phyloP scores from a whole-genome alignment of 2,329 filamentous ascomycete species.

The Trichoderma sp. region DNA sequence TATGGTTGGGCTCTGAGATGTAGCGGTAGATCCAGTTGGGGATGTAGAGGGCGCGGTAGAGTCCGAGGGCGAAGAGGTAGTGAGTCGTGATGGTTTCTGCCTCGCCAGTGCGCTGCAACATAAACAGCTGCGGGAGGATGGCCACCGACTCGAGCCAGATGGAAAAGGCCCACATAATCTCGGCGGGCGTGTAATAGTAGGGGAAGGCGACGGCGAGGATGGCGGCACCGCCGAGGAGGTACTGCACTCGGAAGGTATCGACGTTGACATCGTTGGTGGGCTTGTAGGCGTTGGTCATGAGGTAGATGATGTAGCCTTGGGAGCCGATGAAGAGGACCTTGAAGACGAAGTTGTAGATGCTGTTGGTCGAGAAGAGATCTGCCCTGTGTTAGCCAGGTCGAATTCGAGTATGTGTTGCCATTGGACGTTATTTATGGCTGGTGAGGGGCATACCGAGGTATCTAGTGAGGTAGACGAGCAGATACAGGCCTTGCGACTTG shows the following conservation, averaged over 20 bases:
- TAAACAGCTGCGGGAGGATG: slow-evolving; percentile 95
- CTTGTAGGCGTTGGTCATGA: slow-evolving; percentile 97
- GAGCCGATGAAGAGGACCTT: slow-evolving; percentile 93
- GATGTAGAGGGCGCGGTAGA: slow-evolving; percentile 93
- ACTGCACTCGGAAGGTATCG: slow-evolving; percentile 97
- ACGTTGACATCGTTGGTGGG: slow-evolving; percentile 96
- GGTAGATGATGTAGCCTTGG: slow-evolving; percentile 92
- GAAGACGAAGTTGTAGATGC: slow-evolving; percentile 90
- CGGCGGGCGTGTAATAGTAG: slow-evolving; percentile 76
- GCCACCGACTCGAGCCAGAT: slow-evolving; percentile 98
- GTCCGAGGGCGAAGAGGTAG: slow-evolving; percentile 90
- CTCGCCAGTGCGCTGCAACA: slow-evolving; percentile 96
- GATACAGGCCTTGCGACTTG: slow-evolving; percentile 95
- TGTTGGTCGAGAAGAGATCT: slow-evolving; percentile 86
- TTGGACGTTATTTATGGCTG: background rate
- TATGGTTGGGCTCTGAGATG: slow-evolving; percentile 70
- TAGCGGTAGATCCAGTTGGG: slow-evolving; percentile 98
- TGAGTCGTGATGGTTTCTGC: slow-evolving; percentile 99
- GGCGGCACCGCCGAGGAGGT: slow-evolving; percentile 79
- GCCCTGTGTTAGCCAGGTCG: background rate
- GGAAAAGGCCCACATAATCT: slow-evolving; percentile 96
- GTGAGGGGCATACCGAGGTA: slow-evolving; percentile 69
- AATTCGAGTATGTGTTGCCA: background rate
- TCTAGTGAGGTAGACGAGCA: slow-evolving; percentile 89
- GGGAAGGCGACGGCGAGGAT: slow-evolving; percentile 81